Percentiles rank a stretch among this genome's conserved stretches.
These are phyloP conservation scores for Xeromyces bisporus DNA, from an alignment of 495 filamentous ascomycete genomes.

Conservation along the genomic window DNA sequence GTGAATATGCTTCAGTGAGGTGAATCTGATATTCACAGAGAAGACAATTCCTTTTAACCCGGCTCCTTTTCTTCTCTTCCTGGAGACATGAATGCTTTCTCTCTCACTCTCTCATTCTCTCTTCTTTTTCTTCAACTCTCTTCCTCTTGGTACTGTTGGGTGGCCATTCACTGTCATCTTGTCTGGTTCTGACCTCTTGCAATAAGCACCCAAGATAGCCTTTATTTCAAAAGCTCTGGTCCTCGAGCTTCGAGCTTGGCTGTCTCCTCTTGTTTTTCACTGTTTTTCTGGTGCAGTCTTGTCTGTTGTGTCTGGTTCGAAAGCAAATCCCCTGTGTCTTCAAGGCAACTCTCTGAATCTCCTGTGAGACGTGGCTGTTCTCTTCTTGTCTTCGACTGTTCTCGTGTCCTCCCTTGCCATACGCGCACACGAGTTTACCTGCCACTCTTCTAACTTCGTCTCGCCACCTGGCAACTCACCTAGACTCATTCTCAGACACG, in stretches of 20 bases:
- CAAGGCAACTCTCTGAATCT: too few relatives aligned
- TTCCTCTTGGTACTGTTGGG: too few relatives aligned
- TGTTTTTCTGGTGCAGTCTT: not conserved
- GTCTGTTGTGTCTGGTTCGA: not conserved
- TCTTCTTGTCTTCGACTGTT: too few relatives aligned
- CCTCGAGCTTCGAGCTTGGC: not conserved
- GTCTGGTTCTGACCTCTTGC: not conserved
- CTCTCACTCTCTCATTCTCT: not conserved
- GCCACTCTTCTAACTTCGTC: too few relatives aligned
- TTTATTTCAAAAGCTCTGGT: not conserved
- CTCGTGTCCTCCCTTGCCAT: too few relatives aligned
- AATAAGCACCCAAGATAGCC: not conserved
- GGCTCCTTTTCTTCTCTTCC: not conserved
- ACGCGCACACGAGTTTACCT: too few relatives aligned
- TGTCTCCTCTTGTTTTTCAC: not conserved
- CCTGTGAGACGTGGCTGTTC: too few relatives aligned
- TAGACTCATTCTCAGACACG: too few relatives aligned
- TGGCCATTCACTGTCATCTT: not conserved
- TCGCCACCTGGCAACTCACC: too few relatives aligned
- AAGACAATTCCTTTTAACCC: not conserved
- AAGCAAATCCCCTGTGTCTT: too few relatives aligned
- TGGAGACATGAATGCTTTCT: not conserved
- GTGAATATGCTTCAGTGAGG: too few relatives aligned
- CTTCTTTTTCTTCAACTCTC: not conserved
- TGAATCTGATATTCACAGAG: not conserved